Evolutionary conservation across 192 early-diverging fungal genomes (phyloP).

Genomic region (Rhizophagus clarus): DNA sequence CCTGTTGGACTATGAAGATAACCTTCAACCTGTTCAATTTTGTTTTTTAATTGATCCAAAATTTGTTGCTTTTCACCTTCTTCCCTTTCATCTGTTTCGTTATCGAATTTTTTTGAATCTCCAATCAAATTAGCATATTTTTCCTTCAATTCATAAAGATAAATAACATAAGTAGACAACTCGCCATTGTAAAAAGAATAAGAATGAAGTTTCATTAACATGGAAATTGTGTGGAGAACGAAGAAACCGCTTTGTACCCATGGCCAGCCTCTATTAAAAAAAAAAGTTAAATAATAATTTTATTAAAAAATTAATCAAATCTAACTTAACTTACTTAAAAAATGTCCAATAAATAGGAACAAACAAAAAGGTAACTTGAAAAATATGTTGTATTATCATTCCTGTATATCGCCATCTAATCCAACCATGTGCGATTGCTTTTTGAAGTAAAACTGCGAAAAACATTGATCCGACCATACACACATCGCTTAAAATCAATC

Average conservation of each 20-base stretch:
- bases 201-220: slow-evolving; percentile 98
- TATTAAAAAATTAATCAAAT: slow-evolving; percentile 39
- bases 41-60: slow-evolving; percentile 29
- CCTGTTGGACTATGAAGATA: slow-evolving; percentile 53
- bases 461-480: slow-evolving; percentile 68
- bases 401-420: slow-evolving; percentile 51
- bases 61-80: background rate
- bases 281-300: slow-evolving; percentile 32
- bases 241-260: slow-evolving; percentile 92
- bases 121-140: slow-evolving; percentile 35
- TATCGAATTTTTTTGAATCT: slow-evolving; percentile 33
- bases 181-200: slow-evolving; percentile 83
- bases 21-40: slow-evolving; percentile 56
- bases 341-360: slow-evolving; percentile 62
- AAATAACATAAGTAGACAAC: slow-evolving; percentile 52
- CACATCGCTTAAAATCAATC: slow-evolving; percentile 73
- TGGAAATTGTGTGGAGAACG: slow-evolving; percentile 83
- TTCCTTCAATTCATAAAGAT: slow-evolving; percentile 40
- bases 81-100: slow-evolving; percentile 10
- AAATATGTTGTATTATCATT: slow-evolving; percentile 62
- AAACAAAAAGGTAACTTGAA: slow-evolving; percentile 62
- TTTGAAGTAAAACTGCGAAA: slow-evolving; percentile 62
- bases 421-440: slow-evolving; percentile 52
- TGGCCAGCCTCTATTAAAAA: slow-evolving; percentile 67
- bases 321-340: slow-evolving; percentile 40